Evolutionary conservation across 257 asterid species (phyloP), one percentile per base, ranked within the genome.

Genomic region (Nyctanthes arbortristis): DNA sequence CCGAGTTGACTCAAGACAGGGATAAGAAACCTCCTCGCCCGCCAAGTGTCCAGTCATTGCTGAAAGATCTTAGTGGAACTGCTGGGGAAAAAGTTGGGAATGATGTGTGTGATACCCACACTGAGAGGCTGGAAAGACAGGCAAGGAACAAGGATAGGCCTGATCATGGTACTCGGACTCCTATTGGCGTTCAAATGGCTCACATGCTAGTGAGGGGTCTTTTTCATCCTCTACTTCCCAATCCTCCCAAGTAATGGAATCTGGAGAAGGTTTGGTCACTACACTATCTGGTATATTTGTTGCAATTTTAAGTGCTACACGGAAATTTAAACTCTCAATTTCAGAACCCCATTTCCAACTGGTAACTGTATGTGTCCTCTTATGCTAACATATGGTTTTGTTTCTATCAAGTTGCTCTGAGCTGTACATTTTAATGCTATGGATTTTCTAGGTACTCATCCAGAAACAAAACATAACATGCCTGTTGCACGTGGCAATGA

Each of bases 111-210:
- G 69, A 66, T 66, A 73, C 43, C 56, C 77, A 81, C 62, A 3
- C 64, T 25, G 96, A 86, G 73, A 89, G 79, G 75, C 87, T 77
- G 63, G 96, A 88, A 70, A 89, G 81, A 52, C 86, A 91, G 40
- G 74, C 81, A 34, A 83, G 88, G 84, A 92, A 86, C 74, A 92
- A 84, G 81, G 96, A 89, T 77, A 88, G 96, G 67, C 98, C 95
- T 73, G 98, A 92, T 80, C 92, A 94, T 72, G 98, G 95, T 75
- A 94, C 89, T 75, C 85, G 96, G 98, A 74, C 98, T 55, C 96
- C 92, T 73, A 86, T 89, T 79, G 86, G 32, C 96, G 87, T 57
- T 78, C 95, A 25, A 95, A 92, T 73, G 89, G 92, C 63, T 78
- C 87, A 67, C 91, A 79, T 73, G 82, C 88, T 55, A 88, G 87